Evolutionary conservation across 78 protist genomes (phyloP).

Genomic region (Dictyostelium capitatum): DNA sequence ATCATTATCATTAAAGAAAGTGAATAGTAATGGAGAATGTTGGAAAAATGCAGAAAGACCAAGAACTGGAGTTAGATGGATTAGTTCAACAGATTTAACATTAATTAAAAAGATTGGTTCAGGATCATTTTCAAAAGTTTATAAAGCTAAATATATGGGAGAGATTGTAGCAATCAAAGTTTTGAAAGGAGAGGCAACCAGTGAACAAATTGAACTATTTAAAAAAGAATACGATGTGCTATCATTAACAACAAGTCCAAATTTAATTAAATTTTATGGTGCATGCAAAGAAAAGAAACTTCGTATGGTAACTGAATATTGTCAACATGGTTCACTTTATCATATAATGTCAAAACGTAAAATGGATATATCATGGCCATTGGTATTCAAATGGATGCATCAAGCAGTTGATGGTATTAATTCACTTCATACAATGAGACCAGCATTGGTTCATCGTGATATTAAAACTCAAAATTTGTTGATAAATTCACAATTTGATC

Average conservation of each 20-base stretch:
- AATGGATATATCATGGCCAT: constrained; percentile 45
- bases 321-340: constrained; percentile 58
- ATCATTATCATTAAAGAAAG: neutral
- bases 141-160: constrained; percentile 72
- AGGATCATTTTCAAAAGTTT: constrained; percentile 82
- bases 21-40: neutral
- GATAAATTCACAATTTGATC: constrained; percentile 47
- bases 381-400: constrained; percentile 57
- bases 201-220: constrained; percentile 63
- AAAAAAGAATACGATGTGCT: constrained; percentile 67
- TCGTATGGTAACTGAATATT: constrained; percentile 72
- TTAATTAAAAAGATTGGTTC: constrained; percentile 71
- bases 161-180: constrained; percentile 74
- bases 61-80: constrained; percentile 53
- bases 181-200: constrained; percentile 38
- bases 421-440: constrained; percentile 58
- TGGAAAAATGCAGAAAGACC: constrained; percentile 74
- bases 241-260: constrained; percentile 26
- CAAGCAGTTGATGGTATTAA: constrained; percentile 70
- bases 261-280: constrained; percentile 69
- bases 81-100: constrained; percentile 29
- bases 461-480: constrained; percentile 72
- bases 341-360: constrained; percentile 66
- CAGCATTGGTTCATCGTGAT: constrained; percentile 82
- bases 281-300: constrained; percentile 70